phyloP scores from a whole-genome alignment of 2,329 filamentous ascomycete species.

The Fusarium sp. region DNA sequence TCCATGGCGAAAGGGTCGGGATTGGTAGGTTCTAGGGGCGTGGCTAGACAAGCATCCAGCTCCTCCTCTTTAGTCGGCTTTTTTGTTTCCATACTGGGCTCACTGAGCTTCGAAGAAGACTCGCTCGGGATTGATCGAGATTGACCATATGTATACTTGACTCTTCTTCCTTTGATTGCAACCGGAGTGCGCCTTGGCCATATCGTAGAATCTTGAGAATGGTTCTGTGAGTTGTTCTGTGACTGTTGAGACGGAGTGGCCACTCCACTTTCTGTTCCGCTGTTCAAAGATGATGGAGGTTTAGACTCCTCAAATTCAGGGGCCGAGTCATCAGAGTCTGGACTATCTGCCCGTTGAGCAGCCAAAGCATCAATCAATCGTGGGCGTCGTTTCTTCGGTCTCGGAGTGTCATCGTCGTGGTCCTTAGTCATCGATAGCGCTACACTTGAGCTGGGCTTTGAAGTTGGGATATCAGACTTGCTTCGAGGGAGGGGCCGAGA shows the following conservation, averaged over 20 bases:
- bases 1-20: slow-evolving; percentile 46
- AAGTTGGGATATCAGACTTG: slow-evolving; percentile 15
- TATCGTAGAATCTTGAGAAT: slow-evolving; percentile 38
- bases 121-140: slow-evolving; percentile 50
- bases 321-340: slow-evolving; percentile 48
- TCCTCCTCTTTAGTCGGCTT: slow-evolving; percentile 43
- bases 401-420: slow-evolving; percentile 10
- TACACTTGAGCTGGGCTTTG: slow-evolving; percentile 3
- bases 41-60: slow-evolving; percentile 43
- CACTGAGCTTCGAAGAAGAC: slow-evolving; percentile 48
- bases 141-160: slow-evolving; percentile 55
- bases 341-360: slow-evolving; percentile 56
- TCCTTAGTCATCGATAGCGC: slow-evolving; percentile 8
- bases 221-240: slow-evolving; percentile 26
- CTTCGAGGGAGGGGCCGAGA: slow-evolving; percentile 21
- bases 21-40: slow-evolving; percentile 41
- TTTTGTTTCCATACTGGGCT: slow-evolving; percentile 35
- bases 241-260: slow-evolving; percentile 43
- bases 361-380: slow-evolving; percentile 61
- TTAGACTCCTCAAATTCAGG: slow-evolving; percentile 18
- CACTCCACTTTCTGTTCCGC: slow-evolving; percentile 28
- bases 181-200: slow-evolving; percentile 46
- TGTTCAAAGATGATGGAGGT: slow-evolving; percentile 26
- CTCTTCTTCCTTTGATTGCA: slow-evolving; percentile 49
- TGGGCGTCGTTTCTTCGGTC: slow-evolving; percentile 39